These are phyloP conservation scores for Boletus insuetus DNA, from an alignment of 768 basidiomycete genomes.

Conservation along the genomic window DNA sequence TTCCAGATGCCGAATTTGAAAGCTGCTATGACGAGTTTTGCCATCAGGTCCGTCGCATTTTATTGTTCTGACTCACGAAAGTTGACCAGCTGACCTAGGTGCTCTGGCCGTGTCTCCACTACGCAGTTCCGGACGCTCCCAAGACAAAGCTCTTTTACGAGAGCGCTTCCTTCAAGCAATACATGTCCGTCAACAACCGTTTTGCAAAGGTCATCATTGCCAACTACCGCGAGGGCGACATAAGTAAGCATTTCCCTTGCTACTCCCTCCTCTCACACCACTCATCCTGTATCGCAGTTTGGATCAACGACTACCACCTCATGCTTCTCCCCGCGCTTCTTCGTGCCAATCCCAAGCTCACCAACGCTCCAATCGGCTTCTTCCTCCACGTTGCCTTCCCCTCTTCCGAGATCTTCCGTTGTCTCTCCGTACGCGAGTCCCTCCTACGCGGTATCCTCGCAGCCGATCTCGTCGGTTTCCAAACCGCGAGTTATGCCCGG, in stretches of 20 bases:
- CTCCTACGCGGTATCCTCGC: slow-evolving; percentile 88
- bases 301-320: slow-evolving; percentile 96
- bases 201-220: slow-evolving; percentile 84
- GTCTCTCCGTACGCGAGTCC: slow-evolving; percentile 73
- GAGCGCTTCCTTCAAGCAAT: slow-evolving; percentile 77
- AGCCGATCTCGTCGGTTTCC: slow-evolving; percentile 92
- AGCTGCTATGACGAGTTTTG: slow-evolving; percentile 85
- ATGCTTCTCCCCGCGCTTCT: slow-evolving; percentile 89
- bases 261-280: neutral
- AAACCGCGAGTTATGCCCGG: slow-evolving; percentile 78
- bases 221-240: slow-evolving; percentile 84
- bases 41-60: slow-evolving; percentile 54
- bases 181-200: slow-evolving; percentile 84
- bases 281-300: slow-evolving; percentile 40
- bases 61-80: slow-evolving; percentile 6
- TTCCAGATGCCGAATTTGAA: slow-evolving; percentile 75
- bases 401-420: slow-evolving; percentile 92
- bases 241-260: slow-evolving; percentile 41
- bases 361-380: slow-evolving; percentile 59
- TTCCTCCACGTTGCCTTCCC: slow-evolving; percentile 98
- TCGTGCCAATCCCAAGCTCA: slow-evolving; percentile 54
- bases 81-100: slow-evolving; percentile 36
- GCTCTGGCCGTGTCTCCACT: slow-evolving; percentile 86
- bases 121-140: slow-evolving; percentile 83
- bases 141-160: slow-evolving; percentile 83